Percentiles rank a stretch among this genome's conserved stretches.
Conservation (phyloP, 345 rosid species). For the Eucalyptus globulus region DNA sequence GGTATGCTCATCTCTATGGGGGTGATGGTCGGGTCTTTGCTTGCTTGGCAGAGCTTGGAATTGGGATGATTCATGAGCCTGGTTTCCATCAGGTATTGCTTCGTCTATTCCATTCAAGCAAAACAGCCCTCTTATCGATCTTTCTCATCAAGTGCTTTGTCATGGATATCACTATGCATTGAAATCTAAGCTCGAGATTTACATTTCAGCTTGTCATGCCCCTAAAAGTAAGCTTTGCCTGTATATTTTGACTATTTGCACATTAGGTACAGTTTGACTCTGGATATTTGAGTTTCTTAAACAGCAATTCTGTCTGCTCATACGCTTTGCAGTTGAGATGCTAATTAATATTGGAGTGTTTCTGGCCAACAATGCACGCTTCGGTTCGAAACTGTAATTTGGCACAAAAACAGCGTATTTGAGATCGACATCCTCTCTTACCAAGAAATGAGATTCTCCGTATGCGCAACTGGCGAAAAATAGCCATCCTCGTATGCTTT, state of each 20-base stretch:
- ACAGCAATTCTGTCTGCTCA: neutral
- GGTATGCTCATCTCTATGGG: slow-evolving; percentile 82
- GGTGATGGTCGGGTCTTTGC: slow-evolving; percentile 60
- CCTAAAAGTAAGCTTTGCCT: neutral
- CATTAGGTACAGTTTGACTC: neutral
- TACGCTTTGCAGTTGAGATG: neutral
- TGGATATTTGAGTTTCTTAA: neutral
- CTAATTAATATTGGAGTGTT: neutral
- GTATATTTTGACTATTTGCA: neutral
- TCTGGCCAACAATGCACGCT: neutral
- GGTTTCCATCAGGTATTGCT: slow-evolving; percentile 87
- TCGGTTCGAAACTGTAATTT: neutral
- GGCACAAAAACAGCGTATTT: neutral
- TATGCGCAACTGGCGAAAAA: neutral
- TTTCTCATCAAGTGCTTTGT: neutral
- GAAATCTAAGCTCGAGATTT: neutral
- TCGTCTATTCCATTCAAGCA: neutral
- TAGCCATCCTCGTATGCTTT: neutral
- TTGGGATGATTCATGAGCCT: slow-evolving; percentile 57
- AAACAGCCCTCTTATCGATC: neutral
- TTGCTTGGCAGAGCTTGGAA: slow-evolving; percentile 82
- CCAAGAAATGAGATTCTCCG: neutral
- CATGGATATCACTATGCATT: neutral
- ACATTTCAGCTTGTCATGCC: neutral
- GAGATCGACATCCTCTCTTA: neutral